Evolutionary conservation across 176 grass and related monocot genomes (phyloP).

Genomic region (Hsuehochloa calcarea): DNA sequence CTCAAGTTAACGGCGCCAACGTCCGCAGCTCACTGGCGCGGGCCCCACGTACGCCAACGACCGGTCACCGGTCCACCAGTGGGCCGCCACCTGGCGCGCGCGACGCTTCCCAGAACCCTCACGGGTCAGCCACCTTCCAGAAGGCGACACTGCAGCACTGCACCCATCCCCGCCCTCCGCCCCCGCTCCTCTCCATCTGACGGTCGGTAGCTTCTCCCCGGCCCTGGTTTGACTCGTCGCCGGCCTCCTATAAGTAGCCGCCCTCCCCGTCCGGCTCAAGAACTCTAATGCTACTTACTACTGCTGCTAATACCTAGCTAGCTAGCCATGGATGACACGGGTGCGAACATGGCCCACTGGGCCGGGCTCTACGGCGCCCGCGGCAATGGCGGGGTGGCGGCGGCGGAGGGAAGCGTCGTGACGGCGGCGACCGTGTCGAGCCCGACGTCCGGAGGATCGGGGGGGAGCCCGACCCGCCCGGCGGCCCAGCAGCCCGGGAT

Average conservation of each 20-base stretch:
- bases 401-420: not conserved
- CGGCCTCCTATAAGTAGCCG: slow-evolving; percentile 43
- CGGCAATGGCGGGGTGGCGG: not conserved
- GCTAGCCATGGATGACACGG: slow-evolving; percentile 44
- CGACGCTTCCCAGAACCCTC: slow-evolving; percentile 38
- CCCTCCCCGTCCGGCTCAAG: not conserved
- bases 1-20: slow-evolving; percentile 19
- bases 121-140: slow-evolving; percentile 32
- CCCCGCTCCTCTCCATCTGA: not conserved
- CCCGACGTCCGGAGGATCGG: slow-evolving; percentile 45
- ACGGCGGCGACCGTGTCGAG: slow-evolving; percentile 31
- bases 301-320: not conserved
- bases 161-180: not conserved
- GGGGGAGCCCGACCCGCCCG: slow-evolving; percentile 10
- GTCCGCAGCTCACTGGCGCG: not conserved
- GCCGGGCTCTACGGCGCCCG: slow-evolving; percentile 36
- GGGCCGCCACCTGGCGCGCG: not conserved
- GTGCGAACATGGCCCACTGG: slow-evolving; percentile 48
- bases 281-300: not conserved
- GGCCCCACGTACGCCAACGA: not conserved
- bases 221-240: slow-evolving; percentile 42
- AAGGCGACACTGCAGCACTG: not conserved
- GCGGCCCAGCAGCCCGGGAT: slow-evolving; percentile 4
- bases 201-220: fast-evolving
- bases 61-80: slow-evolving; percentile 1